Conservation (phyloP, 2,329 filamentous ascomycete genomes). For the Fusarium musae region DNA sequence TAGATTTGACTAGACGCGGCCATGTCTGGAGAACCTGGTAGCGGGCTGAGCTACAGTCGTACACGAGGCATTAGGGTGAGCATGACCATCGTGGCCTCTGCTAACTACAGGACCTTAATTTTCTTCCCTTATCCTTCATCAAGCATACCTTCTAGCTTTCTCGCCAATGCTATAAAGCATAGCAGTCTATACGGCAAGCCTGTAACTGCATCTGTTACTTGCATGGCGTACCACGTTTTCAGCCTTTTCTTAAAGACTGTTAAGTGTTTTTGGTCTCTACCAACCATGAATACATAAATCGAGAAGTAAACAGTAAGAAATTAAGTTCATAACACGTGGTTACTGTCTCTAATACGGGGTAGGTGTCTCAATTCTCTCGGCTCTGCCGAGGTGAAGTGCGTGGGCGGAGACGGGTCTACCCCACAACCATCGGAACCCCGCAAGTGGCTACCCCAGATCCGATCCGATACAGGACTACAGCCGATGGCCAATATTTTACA, state of each 20-base stretch:
- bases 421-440: not conserved
- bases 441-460: not conserved
- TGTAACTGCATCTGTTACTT: rapidly evolving
- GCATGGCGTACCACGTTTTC: not conserved
- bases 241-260: not conserved
- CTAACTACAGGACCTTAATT: rapidly evolving
- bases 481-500: not conserved
- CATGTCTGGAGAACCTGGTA: not conserved
- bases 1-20: not conserved
- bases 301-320: not conserved
- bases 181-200: not conserved
- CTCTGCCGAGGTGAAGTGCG: not conserved
- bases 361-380: not conserved
- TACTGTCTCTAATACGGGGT: not conserved
- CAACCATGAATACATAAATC: not conserved
- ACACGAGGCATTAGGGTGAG: not conserved
- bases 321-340: not conserved
- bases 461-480: not conserved
- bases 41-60: not conserved
- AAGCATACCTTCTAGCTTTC: rapidly evolving
- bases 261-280: not conserved
- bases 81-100: not conserved
- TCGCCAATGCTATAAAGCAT: not conserved
- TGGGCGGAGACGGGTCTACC: not conserved
- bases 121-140: rapidly evolving